Conservation (phyloP, 805 yeast species). For the Ogataea ganodermae region DNA sequence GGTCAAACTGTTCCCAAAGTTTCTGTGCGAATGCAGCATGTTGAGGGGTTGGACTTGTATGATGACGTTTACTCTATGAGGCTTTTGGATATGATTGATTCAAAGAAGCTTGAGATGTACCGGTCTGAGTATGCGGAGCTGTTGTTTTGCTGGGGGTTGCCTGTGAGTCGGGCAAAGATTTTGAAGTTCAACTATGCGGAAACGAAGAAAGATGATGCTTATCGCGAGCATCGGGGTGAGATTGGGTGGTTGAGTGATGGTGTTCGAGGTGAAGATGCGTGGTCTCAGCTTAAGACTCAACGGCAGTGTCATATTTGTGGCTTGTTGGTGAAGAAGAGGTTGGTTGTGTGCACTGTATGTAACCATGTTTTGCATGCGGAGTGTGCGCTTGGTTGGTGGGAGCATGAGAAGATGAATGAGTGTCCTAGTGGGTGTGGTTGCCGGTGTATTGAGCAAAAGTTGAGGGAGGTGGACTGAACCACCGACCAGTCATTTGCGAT, state of each 20-base stretch:
- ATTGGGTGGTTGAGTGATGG: slow-evolving; percentile 31
- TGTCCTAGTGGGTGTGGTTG: slow-evolving; percentile 92
- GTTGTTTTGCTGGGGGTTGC: slow-evolving; percentile 80
- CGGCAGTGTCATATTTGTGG: slow-evolving; percentile 69
- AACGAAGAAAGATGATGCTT: slow-evolving; percentile 9
- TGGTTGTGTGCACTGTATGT: slow-evolving; percentile 71
- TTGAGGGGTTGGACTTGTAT: slow-evolving; percentile 44
- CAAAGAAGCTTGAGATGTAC: slow-evolving; percentile 41
- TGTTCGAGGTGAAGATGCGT: slow-evolving; percentile 1
- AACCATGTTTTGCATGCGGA: slow-evolving; percentile 76
- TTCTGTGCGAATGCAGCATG: slow-evolving; percentile 49
- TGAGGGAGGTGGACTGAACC: slow-evolving; percentile 14
- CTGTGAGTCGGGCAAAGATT: slow-evolving; percentile 76
- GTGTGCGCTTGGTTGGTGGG: slow-evolving; percentile 87
- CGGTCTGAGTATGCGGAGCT: slow-evolving; percentile 76
- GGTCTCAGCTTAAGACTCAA: slow-evolving; percentile 19
- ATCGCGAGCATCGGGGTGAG: slow-evolving; percentile 29
- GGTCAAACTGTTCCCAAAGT: slow-evolving; percentile 32
- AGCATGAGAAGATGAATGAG: slow-evolving; percentile 42
- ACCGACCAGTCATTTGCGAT: too few species aligned
- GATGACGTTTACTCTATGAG: slow-evolving; percentile 44
- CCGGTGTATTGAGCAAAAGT: slow-evolving; percentile 45
- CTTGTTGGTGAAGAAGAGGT: slow-evolving; percentile 56
- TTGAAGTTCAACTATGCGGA: slow-evolving; percentile 60
- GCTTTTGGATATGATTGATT: slow-evolving; percentile 43